Base-by-base conservation (phyloP, 306 rosid species). In the Vigna reflexopilosa region DNA sequence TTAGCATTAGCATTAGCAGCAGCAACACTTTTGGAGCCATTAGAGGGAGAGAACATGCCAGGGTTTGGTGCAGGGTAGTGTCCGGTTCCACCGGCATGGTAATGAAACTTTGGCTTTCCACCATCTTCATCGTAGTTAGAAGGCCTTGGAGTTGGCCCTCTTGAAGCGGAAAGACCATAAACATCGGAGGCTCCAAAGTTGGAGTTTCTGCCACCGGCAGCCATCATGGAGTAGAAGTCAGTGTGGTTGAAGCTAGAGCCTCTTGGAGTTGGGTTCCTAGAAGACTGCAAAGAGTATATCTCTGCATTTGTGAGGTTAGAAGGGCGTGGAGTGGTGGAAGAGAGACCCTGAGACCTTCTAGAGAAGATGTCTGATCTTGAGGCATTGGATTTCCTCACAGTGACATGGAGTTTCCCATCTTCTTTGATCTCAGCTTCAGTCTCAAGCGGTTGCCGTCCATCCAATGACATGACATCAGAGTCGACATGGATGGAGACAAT, bases 401-500 rank as follows among this genome's bases (percentile, higher is more conserved):
- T 92, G 3, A 94, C 94, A 59, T 92, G 97, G 15, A 94, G 93
- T 75, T 92, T 92, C 1, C 98, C 97, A 28, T 94, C 98, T 63
- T 93, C 93, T 72, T 89, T 92, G 16, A 94, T 85, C 77, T 90
- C 97, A 9, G 98, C 90, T 49, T 92, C 98, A 2, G 98, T 90
- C 45, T 92, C 98, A 3, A 91, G 69, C 0, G 84, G 85, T n/a
- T 92, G 97, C 13, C 90, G 83, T 15, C 98, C 97, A 58, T 94
- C 96, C 26, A 94, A 64, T 0, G 98, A 94, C 90, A 92, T 87
- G 19, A 94, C 90, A 64, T 94, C 98, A 67, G 98, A 94, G 56
- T 94, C 98, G 0, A 94, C 97, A 36, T 94, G 98, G 68, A 94
- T 94, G 7, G 97, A 94, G 56, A 94, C 98, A 75, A 94, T 94